A percentile compares a stretch with the other conserved stretches of the same genome.
Evolutionary conservation across 768 basidiomycete genomes (phyloP).

Genomic region (Neoboletus brunneissimus): DNA sequence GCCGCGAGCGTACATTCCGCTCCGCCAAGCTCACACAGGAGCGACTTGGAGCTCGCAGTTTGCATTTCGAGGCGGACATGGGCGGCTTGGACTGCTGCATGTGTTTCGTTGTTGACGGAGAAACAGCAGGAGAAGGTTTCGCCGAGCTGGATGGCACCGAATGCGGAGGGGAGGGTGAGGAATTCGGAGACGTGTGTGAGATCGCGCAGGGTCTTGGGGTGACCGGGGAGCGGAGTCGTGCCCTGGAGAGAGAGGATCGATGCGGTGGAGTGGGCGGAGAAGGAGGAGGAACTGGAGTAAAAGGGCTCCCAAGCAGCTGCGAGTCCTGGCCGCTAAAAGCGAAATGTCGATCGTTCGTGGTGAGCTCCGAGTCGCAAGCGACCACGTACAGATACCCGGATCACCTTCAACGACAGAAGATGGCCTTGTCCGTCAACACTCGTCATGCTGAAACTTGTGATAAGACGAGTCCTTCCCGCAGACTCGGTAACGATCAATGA

Average conservation of each 20-base stretch:
- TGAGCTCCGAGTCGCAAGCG: neutral
- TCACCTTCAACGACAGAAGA: constrained; percentile 77
- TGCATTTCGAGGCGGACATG: constrained; percentile 82
- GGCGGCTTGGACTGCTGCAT: constrained; percentile 59
- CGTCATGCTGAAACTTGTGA: constrained; percentile 9
- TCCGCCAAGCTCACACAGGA: constrained; percentile 64
- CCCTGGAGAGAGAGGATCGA: constrained; percentile 78
- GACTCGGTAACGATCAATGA: neutral
- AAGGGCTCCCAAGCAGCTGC: constrained; percentile 83
- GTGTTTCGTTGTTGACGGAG: constrained; percentile 77
- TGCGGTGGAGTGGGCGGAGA: constrained; percentile 77
- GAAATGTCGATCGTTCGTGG: constrained; percentile 2
- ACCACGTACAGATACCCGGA: constrained; percentile 85
- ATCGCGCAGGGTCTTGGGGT: constrained; percentile 83
- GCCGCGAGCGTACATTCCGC: constrained; percentile 44
- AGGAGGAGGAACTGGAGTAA: constrained; percentile 78
- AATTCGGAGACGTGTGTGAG: constrained; percentile 76
- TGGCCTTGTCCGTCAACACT: constrained; percentile 57
- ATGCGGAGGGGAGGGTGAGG: constrained; percentile 77
- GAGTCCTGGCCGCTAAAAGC: constrained; percentile 63
- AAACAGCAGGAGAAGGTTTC: constrained; percentile 84
- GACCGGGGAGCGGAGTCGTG: constrained; percentile 60
- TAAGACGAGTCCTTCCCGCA: no score
- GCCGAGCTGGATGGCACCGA: constrained; percentile 85
- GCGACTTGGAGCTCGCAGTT: constrained; percentile 63